phyloP scores from a whole-genome alignment of 768 basidiomycete genomes.

The Russula abietina region DNA sequence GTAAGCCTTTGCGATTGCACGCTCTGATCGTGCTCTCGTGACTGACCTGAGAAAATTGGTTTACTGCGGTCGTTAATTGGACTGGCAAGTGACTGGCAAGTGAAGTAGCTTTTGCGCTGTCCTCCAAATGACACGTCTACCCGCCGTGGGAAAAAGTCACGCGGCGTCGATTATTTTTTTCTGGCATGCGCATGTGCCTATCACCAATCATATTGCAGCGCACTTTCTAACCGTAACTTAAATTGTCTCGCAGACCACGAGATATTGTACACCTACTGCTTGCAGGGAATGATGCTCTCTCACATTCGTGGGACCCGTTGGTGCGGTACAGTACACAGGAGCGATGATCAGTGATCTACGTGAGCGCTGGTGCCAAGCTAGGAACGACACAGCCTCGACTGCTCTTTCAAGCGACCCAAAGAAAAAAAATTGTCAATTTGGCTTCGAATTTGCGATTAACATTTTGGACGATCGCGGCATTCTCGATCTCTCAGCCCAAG shows the following conservation, averaged over 20 bases:
- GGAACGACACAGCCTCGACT: neutral
- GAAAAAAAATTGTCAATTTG: neutral
- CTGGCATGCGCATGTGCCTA: too few relatives aligned
- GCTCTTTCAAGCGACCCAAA: neutral
- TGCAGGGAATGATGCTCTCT: neutral
- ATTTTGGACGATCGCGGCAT: neutral
- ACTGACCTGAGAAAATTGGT: neutral
- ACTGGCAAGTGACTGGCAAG: neutral
- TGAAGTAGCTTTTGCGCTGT: too few relatives aligned
- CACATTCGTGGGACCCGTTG: neutral
- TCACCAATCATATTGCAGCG: too few relatives aligned
- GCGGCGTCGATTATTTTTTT: too few relatives aligned
- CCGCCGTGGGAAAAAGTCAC: neutral
- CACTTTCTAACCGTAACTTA: neutral
- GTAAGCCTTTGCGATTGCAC: neutral
- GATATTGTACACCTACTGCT: neutral
- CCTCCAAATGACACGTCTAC: neutral
- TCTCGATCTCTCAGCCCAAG: neutral
- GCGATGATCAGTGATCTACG: neutral
- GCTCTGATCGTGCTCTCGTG: neutral
- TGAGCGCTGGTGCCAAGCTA: neutral
- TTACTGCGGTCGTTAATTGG: neutral
- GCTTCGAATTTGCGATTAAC: neutral
- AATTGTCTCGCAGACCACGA: neutral
- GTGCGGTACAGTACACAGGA: neutral